Evolutionary conservation across 2,329 filamentous ascomycete genomes (phyloP), one percentile per base, ranked within the genome.

Genomic region (Pestalotiopsis sp.): DNA sequence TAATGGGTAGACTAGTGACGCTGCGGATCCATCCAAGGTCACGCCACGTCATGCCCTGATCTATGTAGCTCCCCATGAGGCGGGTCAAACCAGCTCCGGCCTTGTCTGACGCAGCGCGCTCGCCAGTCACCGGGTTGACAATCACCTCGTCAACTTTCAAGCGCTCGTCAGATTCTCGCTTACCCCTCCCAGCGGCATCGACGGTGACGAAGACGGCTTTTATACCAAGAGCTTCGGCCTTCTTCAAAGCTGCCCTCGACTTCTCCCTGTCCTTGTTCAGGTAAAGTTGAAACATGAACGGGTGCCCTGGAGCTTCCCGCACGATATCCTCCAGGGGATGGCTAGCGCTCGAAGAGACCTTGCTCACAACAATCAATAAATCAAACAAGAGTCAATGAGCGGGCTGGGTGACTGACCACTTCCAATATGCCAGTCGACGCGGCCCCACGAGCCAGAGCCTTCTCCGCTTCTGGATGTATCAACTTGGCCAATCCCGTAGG

Each of bases 11-110:
- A 0, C 84, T 84, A 1, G 79, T 85, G 68, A 82, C 79, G 76
- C 82, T 84, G 81, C 90, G 87, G 23, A 93, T 75, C 90, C 91
- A 93, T 5, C 84, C 80, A 1, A 93, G 82, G 76, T 92, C 91
- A 61, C 87, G 84, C 91, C 91, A 94, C 7, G 74, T 84, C 17
- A 90, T 80, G 20, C 84, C 83, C 4, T 87, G 74, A 75, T 90
- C 89, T 74, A 91, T 84, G 78, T 87, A 87, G 36, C 79, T 75
- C 7, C 87, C 86, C 84, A 90, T 85, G 69, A 86, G 80, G 67
- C 89, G 76, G 23, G 87, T 84, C 68, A 90, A 74, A 11, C 87
- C 85, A 0, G 86, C 84, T 38, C 89, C 89, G 71, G 88, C 83
- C 63, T 78, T 72, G 75, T 89, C 88, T 69, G 86, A 86, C 25